Conservation (phyloP, 108 stramenopile species). For the Halocafeteria seosinensis region DNA sequence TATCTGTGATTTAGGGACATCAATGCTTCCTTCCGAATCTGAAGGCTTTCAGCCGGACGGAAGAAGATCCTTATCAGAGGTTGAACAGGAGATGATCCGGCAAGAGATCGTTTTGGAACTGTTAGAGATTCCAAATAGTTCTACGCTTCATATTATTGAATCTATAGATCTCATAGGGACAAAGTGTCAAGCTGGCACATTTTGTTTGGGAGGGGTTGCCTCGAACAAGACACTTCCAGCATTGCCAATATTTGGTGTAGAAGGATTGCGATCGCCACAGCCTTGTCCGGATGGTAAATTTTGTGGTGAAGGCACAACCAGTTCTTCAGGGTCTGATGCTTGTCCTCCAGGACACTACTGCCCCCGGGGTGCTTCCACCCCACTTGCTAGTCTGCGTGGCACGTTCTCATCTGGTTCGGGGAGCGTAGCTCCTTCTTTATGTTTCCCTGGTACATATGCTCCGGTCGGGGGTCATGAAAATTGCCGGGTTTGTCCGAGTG, state of each 20-base stretch:
- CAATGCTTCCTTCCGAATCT: background rate
- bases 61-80: background rate
- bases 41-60: background rate
- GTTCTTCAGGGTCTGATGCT: constrained; percentile 38
- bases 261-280: constrained; percentile 45
- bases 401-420: constrained; percentile 42
- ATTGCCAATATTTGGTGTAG: no score
- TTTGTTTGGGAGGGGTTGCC: constrained; percentile 65
- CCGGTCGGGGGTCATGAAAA: constrained; percentile 34
- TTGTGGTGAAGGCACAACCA: constrained; percentile 44
- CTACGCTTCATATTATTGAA: no score
- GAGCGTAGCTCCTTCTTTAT: constrained; percentile 51
- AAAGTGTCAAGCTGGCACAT: constrained; percentile 49
- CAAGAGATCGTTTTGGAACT: background rate
- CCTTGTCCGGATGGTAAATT: constrained; percentile 52
- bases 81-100: background rate
- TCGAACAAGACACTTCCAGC: no score
- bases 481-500: constrained; percentile 56
- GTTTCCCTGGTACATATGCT: constrained; percentile 67
- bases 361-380: constrained; percentile 39
- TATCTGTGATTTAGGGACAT: constrained; percentile 46
- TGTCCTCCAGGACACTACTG: constrained; percentile 64
- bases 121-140: no score
- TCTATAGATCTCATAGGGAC: constrained; percentile 19
- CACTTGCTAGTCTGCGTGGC: constrained; percentile 48